Conservation (phyloP, 306 rosid species). For the Lathyrus tuberosus region DNA sequence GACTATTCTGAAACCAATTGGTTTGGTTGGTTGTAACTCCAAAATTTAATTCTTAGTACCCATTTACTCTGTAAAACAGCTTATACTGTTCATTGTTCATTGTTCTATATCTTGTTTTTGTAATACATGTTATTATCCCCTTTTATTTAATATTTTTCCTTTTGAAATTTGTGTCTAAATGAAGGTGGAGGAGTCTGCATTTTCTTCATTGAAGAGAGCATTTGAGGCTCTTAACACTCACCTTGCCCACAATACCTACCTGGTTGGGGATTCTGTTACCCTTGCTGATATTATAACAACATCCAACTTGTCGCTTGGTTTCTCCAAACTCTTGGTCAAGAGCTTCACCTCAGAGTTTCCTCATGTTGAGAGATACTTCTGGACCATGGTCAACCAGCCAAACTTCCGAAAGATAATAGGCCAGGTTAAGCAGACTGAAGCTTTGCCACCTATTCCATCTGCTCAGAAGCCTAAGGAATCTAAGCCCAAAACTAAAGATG, state of each 20-base stretch:
- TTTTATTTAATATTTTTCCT: not conserved
- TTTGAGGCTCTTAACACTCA: conserved; percentile 70
- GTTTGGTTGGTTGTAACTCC: not conserved
- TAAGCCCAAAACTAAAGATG: conserved; percentile 66
- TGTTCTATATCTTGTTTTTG: not conserved
- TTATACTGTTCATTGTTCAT: too few species aligned
- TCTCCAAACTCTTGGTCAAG: conserved; percentile 49
- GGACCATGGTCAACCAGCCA: conserved; percentile 96
- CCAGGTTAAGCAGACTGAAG: conserved; percentile 68
- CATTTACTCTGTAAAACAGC: too few species aligned
- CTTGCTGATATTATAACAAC: conserved; percentile 72
- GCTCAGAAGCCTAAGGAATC: conserved; percentile 73
- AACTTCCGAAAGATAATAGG: conserved; percentile 73
- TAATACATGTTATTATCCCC: not conserved
- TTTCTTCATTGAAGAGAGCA: conserved; percentile 63
- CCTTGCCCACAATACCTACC: conserved; percentile 74
- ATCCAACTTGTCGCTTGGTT: conserved; percentile 54
- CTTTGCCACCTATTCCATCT: conserved; percentile 59
- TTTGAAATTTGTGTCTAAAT: conserved; percentile 5
- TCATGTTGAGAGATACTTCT: conserved; percentile 89
- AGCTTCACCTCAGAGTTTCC: conserved; percentile 85
- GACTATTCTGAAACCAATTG: not conserved
- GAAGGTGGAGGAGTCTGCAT: conserved; percentile 79
- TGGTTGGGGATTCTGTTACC: conserved; percentile 81
- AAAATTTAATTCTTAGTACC: too few species aligned